Conservation (phyloP, 2,329 filamentous ascomycete genomes). For the Lasiodiplodia gonubiensis region DNA sequence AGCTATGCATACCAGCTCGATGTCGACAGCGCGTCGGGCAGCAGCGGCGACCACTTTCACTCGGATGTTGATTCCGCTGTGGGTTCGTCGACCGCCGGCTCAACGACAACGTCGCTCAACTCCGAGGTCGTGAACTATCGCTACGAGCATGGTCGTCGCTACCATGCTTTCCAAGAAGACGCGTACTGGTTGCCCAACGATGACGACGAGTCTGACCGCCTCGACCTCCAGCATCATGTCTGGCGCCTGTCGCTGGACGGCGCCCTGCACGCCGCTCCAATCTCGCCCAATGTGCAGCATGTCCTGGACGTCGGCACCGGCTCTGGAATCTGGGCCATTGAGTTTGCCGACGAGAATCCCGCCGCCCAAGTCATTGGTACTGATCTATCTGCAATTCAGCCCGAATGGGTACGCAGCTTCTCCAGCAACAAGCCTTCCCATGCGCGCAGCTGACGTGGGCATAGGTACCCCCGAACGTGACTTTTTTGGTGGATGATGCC, state of each 20-base stretch:
- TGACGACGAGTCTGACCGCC: conserved; percentile 46
- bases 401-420: conserved; percentile 36
- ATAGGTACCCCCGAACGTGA: conserved; percentile 45
- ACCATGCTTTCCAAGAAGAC: conserved; percentile 45
- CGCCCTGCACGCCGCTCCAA: conserved; percentile 44
- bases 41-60: background rate
- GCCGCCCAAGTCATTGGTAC: conserved; percentile 42
- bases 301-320: conserved; percentile 42
- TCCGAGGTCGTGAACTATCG: conserved; percentile 44
- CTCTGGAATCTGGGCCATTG: conserved; percentile 45
- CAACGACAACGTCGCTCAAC: conserved; percentile 41
- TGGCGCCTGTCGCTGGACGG: conserved; percentile 44
- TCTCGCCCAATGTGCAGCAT: conserved; percentile 30
- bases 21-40: conserved; percentile 18
- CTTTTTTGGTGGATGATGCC: conserved; percentile 44
- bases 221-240: conserved; percentile 46
- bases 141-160: conserved; percentile 46
- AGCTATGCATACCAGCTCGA: conserved; percentile 15
- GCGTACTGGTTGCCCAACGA: conserved; percentile 46
- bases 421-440: conserved; percentile 31
- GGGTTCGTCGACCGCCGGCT: background rate
- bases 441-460: background rate
- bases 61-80: conserved; percentile 11
- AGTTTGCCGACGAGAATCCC: conserved; percentile 42
- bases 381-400: conserved; percentile 40